A percentile compares a stretch with the other conserved stretches of the same genome.
These are phyloP conservation scores for Russula griseocarnosa DNA, from an alignment of 768 basidiomycete species.

Conservation along the genomic window DNA sequence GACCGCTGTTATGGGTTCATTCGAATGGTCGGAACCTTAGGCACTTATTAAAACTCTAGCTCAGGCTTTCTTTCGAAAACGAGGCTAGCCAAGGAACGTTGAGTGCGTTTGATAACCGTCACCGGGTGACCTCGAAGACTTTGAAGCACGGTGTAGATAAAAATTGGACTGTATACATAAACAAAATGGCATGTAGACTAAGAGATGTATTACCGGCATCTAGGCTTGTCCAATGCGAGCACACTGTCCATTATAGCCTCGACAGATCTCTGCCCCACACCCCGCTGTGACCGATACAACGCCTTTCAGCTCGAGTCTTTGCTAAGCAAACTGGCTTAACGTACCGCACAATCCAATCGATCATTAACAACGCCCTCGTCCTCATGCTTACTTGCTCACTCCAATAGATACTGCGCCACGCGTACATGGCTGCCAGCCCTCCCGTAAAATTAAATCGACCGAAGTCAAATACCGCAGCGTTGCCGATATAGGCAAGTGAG, in stretches of 20 bases:
- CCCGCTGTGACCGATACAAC: constrained; percentile 26
- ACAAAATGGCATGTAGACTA: background rate
- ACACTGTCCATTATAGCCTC: constrained; percentile 22
- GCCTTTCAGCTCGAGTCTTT: background rate
- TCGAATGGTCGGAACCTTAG: constrained; percentile 78
- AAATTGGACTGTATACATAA: background rate
- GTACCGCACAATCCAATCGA: constrained; percentile 87
- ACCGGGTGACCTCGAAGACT: background rate
- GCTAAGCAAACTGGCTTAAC: background rate
- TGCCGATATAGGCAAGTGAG: constrained; percentile 68
- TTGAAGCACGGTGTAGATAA: background rate
- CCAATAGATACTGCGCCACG: constrained; percentile 95
- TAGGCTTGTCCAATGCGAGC: background rate
- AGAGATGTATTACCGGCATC: background rate
- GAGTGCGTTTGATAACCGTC: background rate
- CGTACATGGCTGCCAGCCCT: constrained; percentile 90
- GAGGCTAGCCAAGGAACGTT: background rate
- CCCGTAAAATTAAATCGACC: constrained; percentile 81
- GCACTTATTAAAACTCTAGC: background rate
- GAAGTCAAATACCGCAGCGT: constrained; percentile 92
- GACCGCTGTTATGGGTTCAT: constrained; percentile 74
- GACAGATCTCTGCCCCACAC: constrained; percentile 33
- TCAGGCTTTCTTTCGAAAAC: background rate
- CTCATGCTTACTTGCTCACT: constrained; percentile 89
- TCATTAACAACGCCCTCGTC: constrained; percentile 88